Evolutionary conservation across 139 green algal species (phyloP), one percentile per base, ranked within the genome.

Genomic region (Chara braunii): DNA sequence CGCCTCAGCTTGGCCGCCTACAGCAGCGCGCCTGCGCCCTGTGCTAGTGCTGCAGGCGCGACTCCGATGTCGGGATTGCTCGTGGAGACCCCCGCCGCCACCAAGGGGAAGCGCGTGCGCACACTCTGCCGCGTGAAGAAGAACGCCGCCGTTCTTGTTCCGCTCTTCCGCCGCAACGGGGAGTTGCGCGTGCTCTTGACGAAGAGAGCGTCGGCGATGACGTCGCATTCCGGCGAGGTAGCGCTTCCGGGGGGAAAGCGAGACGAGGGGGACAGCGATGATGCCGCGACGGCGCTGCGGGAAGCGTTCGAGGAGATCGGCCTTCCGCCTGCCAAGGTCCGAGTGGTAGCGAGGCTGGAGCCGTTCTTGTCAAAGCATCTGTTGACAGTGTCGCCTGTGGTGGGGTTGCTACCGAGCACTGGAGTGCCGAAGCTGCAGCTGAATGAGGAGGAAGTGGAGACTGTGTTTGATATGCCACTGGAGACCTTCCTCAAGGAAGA

Each of bases 291-390:
- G 40, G 67, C 67, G 31, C 67, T 76, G 33, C 18, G 67, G 8
- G 67, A 76, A 35, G 67, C 67, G 43, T 28, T 44, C 34, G 67
- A 76, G 43, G 67, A 76, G 34, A 73, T 76, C 2, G 67, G 67
- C 4, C 42, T 76, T 30, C 58, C 12, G 8, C 59, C 61, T 22
- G 31, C 24, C 9, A 31, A 48, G 28, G 67, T 71, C 23, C 14
- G 42, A 7, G 59, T 76, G 30, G 67, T 76, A 11, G 45, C 56
- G 18, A 42, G 61, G 4, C 31, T 75, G 14, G 56, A 70, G 7
- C 57, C 65, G 42, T 75, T 75, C 34, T 33, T 75, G 6, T 74
- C 65, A 42, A 74, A 74, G 56, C 65, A 75, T 22, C 65, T 75
- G 44, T 28, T 75, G 56, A 58, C 37, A 7, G 65, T 75, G 40